Evolutionary conservation across 345 rosid species (phyloP), one percentile per base, ranked within the genome.

Genomic region (Populus deltoides): DNA sequence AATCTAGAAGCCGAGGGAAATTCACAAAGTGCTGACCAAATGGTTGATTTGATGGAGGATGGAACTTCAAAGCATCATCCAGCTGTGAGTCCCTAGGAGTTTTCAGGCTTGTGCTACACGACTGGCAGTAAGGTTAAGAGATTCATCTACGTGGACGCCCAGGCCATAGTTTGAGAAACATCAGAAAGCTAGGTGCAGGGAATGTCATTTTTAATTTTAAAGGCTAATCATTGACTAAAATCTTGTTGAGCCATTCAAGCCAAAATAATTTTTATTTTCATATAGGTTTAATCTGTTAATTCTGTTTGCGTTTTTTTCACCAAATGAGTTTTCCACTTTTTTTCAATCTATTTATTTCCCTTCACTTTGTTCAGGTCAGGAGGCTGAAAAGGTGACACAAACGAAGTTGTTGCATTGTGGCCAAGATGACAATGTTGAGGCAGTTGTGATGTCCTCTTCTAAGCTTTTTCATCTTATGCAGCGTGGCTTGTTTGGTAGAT

Each of bases 1-100:
- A 78, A 80, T 82, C 69, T 83, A 36, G 87, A 82, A 83, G 73
- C 79, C 2, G 90, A 85, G 63, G 92, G 88, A 53, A 82, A 85
- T 73, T 71, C 75, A 15, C 78, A 45, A 15, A 76, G 59, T 69
- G 80, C 80, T 13, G 86, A 86, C 49, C 75, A 57, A n/a, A 6
- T 73, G 39, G 67, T 24, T 55, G 66, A 51, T 70, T 12, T 31
- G 71, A 7, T 10, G 47, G 9, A 57, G 47, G 43, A 73, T 36
- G 38, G 16, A 57, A 35, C 47, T 53, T 72, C 20, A 38, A 35
- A 73, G 22, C 49, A 73, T 55, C 49, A 57, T 55, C 67, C 31
- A 20, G 17, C 18, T 11, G 20, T 10, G 29, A 72, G 41, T 38
- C 31, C 75, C 66, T 57, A 7, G 75, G 15, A 73, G 38, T 13